Base-by-base conservation (phyloP, 2,329 filamentous ascomycete genomes). In the Clonostachys rhizophaga region DNA sequence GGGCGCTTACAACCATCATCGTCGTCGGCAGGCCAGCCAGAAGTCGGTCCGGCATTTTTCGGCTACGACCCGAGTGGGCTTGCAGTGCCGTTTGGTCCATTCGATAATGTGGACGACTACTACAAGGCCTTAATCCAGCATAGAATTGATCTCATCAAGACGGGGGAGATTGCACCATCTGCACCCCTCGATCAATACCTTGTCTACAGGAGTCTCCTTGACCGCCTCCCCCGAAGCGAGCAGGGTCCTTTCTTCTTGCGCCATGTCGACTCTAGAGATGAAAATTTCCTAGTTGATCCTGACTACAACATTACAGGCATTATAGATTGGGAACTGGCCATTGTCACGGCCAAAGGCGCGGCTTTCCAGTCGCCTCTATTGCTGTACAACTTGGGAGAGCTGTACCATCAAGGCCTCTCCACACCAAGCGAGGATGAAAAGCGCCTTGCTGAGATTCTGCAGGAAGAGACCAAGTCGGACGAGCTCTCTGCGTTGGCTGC, bases 231-330 rank as follows among this genome's bases (percentile, higher is more conserved):
- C 20, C 20, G 6, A 24, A 24, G 6, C 20, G 20, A 24, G 20
- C 5, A 24, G 6, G 50, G 57, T 5, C 56, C 53, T 18, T 76
- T 67, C 55, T 75, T 68, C 48, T 55, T 78, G 8, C 75, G 72
- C 50, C 55, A 62, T 42, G 52, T 52, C 45, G 59, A 60, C 48
- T 71, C 76, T 50, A 77, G 75, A 52, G 71, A 69, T 3, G 70
- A 75, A 45, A 70, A 76, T 44, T 65, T 78, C 13, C 57, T 78
- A 2, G 65, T 69, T 2, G 67, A 78, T 48, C 61, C 72, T 5
- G 44, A 72, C 9, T 71, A 62, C 49, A 70, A 72, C 48, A 66
- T 78, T 34, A 74, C 68, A 6, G 71, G 70, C 2, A 70, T 78
- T 34, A 70, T 76, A 45, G 72, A 77, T 50, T 76, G 64, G 65